phyloP scores from a whole-genome alignment of 139 green algal genomes.

The Chlamydomonas incerta region DNA sequence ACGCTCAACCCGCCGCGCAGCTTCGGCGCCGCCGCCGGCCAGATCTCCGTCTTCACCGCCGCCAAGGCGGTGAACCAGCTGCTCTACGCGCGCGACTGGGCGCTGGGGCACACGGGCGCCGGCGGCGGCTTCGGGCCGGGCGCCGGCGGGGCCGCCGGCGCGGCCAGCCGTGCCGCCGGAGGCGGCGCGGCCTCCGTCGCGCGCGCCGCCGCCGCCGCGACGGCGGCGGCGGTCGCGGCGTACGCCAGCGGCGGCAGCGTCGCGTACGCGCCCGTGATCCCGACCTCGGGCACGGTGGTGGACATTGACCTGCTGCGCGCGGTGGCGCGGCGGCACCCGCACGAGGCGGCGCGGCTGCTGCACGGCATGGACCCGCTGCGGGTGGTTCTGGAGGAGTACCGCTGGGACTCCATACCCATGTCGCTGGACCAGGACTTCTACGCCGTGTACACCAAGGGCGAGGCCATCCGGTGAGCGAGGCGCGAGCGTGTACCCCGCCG shows the following conservation, averaged over 20 bases:
- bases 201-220: too few species aligned
- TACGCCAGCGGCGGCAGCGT: too few species aligned
- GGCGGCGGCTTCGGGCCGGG: too few species aligned
- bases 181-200: too few species aligned
- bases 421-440: slow-evolving; percentile 39
- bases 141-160: too few species aligned
- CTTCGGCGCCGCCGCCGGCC: background rate
- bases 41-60: slow-evolving; percentile 30
- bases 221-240: background rate
- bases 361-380: slow-evolving; percentile 30
- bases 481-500: too few species aligned
- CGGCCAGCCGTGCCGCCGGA: too few species aligned
- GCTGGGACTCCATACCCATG: slow-evolving; percentile 32
- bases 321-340: slow-evolving; percentile 19
- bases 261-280: too few species aligned
- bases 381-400: slow-evolving; percentile 25
- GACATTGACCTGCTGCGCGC: slow-evolving; percentile 32
- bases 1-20: slow-evolving; percentile 20
- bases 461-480: background rate
- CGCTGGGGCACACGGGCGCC: background rate
- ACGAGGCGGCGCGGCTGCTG: slow-evolving; percentile 25
- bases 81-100: slow-evolving; percentile 36
- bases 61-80: slow-evolving; percentile 39
- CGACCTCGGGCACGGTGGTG: background rate
- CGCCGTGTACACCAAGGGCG: background rate